Conservation (phyloP, 2,329 filamentous ascomycete species). For the Sporothrix variecibatus region DNA sequence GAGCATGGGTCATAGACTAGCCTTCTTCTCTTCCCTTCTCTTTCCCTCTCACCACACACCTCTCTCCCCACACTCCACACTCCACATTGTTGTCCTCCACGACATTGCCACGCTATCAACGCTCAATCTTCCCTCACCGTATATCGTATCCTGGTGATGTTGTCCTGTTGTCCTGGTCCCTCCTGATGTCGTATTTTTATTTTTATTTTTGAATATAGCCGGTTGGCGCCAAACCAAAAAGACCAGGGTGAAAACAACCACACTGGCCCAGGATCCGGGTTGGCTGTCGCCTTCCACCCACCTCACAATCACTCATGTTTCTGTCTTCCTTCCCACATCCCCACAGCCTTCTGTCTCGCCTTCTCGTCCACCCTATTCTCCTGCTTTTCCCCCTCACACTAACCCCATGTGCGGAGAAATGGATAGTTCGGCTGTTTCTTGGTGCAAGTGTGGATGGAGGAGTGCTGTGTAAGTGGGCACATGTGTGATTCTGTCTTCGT, state of each 20-base stretch:
- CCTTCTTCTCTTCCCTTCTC: not conserved
- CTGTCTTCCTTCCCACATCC: not conserved
- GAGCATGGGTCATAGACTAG: not conserved
- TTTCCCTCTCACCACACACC: not conserved
- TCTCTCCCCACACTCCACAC: constrained; percentile 7
- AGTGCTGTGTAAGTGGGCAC: not conserved
- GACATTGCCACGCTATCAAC: not conserved
- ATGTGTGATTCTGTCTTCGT: not conserved
- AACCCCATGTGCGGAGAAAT: constrained; percentile 6
- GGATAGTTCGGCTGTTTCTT: not conserved
- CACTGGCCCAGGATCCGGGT: not conserved
- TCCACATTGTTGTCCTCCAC: not conserved
- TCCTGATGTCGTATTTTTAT: not conserved
- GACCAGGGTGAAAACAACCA: not conserved
- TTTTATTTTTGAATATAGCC: constrained; percentile 11
- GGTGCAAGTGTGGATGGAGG: not conserved
- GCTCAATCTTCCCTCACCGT: not conserved
- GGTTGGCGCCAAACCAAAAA: not conserved
- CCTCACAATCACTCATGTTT: not conserved
- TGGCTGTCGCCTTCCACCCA: not conserved
- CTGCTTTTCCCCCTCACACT: not conserved
- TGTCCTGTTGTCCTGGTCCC: not conserved
- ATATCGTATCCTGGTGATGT: not conserved
- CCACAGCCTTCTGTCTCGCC: not conserved
- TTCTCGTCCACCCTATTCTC: not conserved